phyloP scores from a whole-genome alignment of 2,329 filamentous ascomycete species.

The Pseudogymnoascus sp. region DNA sequence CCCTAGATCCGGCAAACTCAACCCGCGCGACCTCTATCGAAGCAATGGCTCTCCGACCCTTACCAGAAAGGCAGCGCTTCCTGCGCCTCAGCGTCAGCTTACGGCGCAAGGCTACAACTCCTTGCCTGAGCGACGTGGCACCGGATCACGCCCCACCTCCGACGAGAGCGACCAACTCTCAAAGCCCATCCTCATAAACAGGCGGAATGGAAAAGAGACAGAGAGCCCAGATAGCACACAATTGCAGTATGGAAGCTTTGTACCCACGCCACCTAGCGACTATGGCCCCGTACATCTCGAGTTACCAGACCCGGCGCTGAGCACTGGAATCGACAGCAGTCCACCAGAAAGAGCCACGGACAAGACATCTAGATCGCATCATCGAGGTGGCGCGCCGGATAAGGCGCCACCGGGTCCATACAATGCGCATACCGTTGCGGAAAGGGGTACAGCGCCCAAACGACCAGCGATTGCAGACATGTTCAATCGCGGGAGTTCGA shows the following conservation, averaged over 20 bases:
- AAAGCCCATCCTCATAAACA: constrained; percentile 9
- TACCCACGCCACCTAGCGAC: constrained; percentile 41
- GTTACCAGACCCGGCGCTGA: constrained; percentile 49
- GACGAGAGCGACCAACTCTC: constrained; percentile 4
- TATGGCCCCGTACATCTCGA: constrained; percentile 35
- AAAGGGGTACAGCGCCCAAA: background rate
- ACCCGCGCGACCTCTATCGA: constrained; percentile 10
- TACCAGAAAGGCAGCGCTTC: background rate
- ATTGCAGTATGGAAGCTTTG: constrained; percentile 53
- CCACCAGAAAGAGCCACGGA: background rate
- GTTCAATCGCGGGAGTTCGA: constrained; percentile 5
- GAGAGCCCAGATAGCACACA: background rate
- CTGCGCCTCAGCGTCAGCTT: background rate
- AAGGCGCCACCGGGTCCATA: background rate
- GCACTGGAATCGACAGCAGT: background rate
- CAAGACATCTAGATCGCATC: background rate
- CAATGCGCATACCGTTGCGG: background rate
- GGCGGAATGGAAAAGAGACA: constrained; percentile 4
- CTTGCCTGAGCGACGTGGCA: constrained; percentile 1
- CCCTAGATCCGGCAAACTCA: constrained; percentile 27
- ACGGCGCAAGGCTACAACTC: background rate
- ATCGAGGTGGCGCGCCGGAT: background rate
- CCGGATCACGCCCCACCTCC: constrained; percentile 1
- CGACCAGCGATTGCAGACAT: background rate
- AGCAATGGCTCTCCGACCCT: constrained; percentile 4